Percentiles rank a stretch among this genome's conserved stretches.
Evolutionary conservation across 495 filamentous ascomycete genomes (phyloP).

Genomic region (Tuber calosporum): DNA sequence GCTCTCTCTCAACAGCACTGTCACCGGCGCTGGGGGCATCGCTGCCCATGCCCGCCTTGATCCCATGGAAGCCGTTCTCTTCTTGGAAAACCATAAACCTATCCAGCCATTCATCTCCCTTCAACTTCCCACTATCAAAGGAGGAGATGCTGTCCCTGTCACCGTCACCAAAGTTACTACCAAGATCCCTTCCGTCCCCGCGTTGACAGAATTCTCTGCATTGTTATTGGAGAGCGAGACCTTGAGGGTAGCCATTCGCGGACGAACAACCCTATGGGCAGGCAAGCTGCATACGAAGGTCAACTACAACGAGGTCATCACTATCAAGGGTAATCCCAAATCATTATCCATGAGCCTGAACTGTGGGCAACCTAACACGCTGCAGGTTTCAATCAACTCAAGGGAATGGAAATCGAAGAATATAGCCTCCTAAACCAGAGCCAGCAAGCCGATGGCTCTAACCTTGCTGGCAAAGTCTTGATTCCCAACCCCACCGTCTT

Average conservation of each 20-base stretch:
- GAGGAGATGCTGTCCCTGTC: conserved; percentile 30
- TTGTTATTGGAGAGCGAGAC: conserved; percentile 21
- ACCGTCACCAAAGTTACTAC: conserved; percentile 17
- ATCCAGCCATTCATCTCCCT: conserved; percentile 28
- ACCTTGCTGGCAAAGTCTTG: conserved; percentile 34
- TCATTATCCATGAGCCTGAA: neutral
- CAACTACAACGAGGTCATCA: conserved; percentile 36
- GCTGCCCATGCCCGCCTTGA: conserved; percentile 30
- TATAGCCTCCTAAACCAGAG: conserved; percentile 12
- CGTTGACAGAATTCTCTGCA: conserved; percentile 28
- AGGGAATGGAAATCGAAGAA: conserved; percentile 38
- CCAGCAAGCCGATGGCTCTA: conserved; percentile 19
- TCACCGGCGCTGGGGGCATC: conserved; percentile 31
- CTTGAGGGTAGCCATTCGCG: conserved; percentile 26
- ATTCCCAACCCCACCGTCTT: conserved; percentile 40
- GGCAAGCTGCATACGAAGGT: conserved; percentile 26
- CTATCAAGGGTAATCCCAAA: conserved; percentile 31
- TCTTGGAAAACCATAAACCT: conserved; percentile 12
- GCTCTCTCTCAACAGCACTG: conserved; percentile 32
- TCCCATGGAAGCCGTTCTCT: conserved; percentile 28
- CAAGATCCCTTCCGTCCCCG: conserved; percentile 15
- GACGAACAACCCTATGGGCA: conserved; percentile 29
- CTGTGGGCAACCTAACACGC: neutral
- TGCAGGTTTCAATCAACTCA: conserved; percentile 35
- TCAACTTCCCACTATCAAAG: conserved; percentile 20